Evolutionary conservation across 2,329 filamentous ascomycete species (phyloP).

Genomic region (Trichoderma arundinaceum): DNA sequence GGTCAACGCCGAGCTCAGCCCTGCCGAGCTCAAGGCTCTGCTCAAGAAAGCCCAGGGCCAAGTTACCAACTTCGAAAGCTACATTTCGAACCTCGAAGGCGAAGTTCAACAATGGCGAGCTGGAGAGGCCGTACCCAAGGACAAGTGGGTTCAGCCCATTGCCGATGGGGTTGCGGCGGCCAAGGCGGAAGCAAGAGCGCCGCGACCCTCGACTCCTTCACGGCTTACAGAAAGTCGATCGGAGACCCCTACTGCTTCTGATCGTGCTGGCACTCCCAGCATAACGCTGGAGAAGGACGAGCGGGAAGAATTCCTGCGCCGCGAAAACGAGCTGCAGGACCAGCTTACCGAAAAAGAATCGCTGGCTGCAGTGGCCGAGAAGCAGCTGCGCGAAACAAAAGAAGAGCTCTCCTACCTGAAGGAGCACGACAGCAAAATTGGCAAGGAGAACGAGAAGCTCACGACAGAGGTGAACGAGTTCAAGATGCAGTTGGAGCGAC

Average conservation of each 20-base stretch:
- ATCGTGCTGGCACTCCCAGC: slow-evolving; percentile 85
- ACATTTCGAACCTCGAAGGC: slow-evolving; percentile 80
- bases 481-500: slow-evolving; percentile 94
- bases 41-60: slow-evolving; percentile 92
- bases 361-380: slow-evolving; percentile 77
- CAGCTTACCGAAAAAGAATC: slow-evolving; percentile 93
- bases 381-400: slow-evolving; percentile 78
- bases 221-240: slow-evolving; percentile 63
- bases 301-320: slow-evolving; percentile 89
- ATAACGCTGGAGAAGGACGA: slow-evolving; percentile 93
- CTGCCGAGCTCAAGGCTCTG: slow-evolving; percentile 89
- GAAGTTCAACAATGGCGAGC: slow-evolving; percentile 88
- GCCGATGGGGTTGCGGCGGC: slow-evolving; percentile 50
- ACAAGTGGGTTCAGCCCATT: slow-evolving; percentile 79
- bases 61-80: slow-evolving; percentile 84
- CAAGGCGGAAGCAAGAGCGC: slow-evolving; percentile 51
- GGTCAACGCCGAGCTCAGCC: slow-evolving; percentile 97
- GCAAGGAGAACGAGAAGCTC: slow-evolving; percentile 89
- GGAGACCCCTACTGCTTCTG: slow-evolving; percentile 70
- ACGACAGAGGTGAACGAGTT: slow-evolving; percentile 87
- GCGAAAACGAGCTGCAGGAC: slow-evolving; percentile 97
- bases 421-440: slow-evolving; percentile 80
- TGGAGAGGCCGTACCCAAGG: slow-evolving; percentile 86
- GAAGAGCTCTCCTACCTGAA: slow-evolving; percentile 86
- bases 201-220: slow-evolving; percentile 60